Conservation (phyloP, 2,329 filamentous ascomycete genomes). For the Bipolaris cookei region DNA sequence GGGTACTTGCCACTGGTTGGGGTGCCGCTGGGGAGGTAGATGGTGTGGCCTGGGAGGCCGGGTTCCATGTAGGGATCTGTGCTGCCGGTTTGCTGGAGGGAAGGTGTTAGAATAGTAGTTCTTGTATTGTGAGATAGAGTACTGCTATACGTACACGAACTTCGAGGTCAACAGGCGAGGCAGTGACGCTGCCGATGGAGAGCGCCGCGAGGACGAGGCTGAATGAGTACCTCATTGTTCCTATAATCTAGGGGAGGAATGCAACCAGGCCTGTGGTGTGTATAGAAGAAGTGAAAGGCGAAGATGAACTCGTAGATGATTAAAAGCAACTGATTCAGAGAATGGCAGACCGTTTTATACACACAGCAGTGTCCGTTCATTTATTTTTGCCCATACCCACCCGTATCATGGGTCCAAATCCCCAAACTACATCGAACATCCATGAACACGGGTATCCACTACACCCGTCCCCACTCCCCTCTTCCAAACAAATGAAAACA, state of each 20-base stretch:
- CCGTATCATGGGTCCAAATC: no score
- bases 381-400: no score
- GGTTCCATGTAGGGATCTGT: conserved; percentile 13
- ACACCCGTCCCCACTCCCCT: no score
- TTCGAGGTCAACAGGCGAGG: conserved; percentile 4
- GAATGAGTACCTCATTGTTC: conserved; percentile 11
- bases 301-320: background rate
- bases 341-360: background rate
- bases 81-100: conserved; percentile 1
- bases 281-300: background rate
- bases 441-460: no score
- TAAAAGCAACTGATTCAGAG: background rate
- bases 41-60: conserved; percentile 21
- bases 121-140: no score
- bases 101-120: background rate
- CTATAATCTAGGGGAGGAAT: no score
- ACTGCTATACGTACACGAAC: background rate
- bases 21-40: conserved; percentile 22
- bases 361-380: no score
- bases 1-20: conserved; percentile 20
- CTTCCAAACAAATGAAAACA: no score
- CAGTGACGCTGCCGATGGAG: background rate
- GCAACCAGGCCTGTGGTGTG: background rate
- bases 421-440: no score
- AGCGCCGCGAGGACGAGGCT: conserved; percentile 6